Evolutionary conservation across 2,329 filamentous ascomycete species (phyloP), one percentile per base, ranked within the genome.

Genomic region (Westerdykella sp.): DNA sequence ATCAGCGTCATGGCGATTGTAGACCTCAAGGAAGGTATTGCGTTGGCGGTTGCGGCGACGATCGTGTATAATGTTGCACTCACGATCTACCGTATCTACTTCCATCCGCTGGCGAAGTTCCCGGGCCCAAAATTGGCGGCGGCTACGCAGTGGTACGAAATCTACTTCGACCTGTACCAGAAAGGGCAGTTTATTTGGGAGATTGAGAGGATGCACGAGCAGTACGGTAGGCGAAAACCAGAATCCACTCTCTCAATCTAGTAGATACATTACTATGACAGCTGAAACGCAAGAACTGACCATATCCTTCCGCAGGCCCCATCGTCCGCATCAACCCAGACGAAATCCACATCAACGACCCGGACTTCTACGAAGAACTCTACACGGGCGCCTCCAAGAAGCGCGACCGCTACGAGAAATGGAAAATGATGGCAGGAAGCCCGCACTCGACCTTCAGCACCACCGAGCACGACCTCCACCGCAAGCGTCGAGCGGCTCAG

Each of bases 391-490:
- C 40, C 16, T 30, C 30, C 3, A 40, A 25, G 13, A 38, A 38
- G 16, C 14, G 45, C 23, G 15, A 35, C 25, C 30, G 21, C 34
- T 32, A 21, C 36, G n/a, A 18, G 18, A 21, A 23, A 15, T 35
- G n/a, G n/a, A 18, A 14, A 18, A 2, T 21, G 10, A 22, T 25
- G 16, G 13, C 58, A 37, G 63, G 60, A 3, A 57, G 62, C 23
- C 54, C 54, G 5, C 12, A 39, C 12, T 43, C 53, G 1, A 40
- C 50, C n/a, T 51, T 60, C 0, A 48, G 43, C 2, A 58, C 60
- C 2, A 41, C 36, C 9, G 42, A 42, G 16, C 57, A 67, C 47
- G 56, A 62, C 3, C 41, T 64, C 14, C 66, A 69, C 47, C 60
- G 59, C 14, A 35, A 49, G 10, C 55, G 65, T 21, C 57, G 59